Evolutionary conservation across 495 filamentous ascomycete species (phyloP), one percentile per base, ranked within the genome.

Genomic region (Aspergillus egyptiacus): DNA sequence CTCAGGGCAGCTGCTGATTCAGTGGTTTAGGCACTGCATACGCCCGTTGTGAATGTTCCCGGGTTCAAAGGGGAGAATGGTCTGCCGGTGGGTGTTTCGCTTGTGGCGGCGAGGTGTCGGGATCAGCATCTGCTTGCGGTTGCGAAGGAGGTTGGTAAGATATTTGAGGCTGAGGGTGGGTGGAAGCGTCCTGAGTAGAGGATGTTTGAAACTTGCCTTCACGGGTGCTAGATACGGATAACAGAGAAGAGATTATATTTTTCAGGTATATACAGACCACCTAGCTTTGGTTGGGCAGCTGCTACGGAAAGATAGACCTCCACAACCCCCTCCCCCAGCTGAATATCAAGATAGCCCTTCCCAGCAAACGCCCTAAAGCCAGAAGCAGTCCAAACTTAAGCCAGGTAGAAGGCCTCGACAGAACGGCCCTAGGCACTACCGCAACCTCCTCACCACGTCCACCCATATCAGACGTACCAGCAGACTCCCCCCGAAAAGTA

Each of bases 351-450:
- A 53, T 50, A 1, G 19, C n/a, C n/a, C 50, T 37, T 13, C 50
- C 55, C 5, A 57, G 4, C 4, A 57, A 23, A 41, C 34, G 49
- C 2, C 55, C 55, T 27, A 57, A 53, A 1, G n/a, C 50, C 43
- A 57, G n/a, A 10, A 50, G 55, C 27, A 57, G 18, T 14, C 55
- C 45, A 53, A 53, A 53, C 23, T 31, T 44, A 5, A 57, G 46
- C 55, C 50, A 57, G 5, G 55, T 34, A 5, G 40, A 34, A 2
- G 53, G 53, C 30, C 22, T 25, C 46, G 23, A 50, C 4, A 50
- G 24, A 6, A 4, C 24, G 10, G 23, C 52, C 20, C 24, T 15
- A 3, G 46, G 57, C 40, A 48, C 44, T 24, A 23, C 15, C 7
- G 10, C 25, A 27, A 27, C 25, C 25, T 27, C 28, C 57, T 44